These are phyloP conservation scores for Fraxinus floribunda DNA, from an alignment of 305 asterid genomes.

Conservation along the genomic window DNA sequence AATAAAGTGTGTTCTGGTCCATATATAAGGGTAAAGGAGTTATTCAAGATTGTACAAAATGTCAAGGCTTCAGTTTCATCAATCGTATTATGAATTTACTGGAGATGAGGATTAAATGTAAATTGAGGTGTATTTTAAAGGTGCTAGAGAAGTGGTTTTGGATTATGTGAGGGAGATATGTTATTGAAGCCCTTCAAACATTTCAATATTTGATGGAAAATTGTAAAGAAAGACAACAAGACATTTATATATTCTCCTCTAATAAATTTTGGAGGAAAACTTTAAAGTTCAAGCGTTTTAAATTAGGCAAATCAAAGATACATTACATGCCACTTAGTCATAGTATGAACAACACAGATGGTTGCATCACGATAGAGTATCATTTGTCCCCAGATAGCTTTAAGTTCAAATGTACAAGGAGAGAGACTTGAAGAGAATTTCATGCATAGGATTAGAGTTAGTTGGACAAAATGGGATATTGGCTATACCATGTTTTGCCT, in stretches of 20 bases:
- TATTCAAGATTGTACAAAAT: not conserved
- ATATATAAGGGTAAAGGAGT: not conserved
- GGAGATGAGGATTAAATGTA: not conserved
- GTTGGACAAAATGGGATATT: not conserved
- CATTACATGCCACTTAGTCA: not conserved
- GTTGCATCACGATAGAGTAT: not conserved
- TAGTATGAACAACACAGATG: not conserved
- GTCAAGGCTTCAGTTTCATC: not conserved
- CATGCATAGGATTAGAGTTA: not conserved
- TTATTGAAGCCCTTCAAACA: not conserved
- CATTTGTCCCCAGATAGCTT: not conserved
- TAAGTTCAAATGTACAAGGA: not conserved
- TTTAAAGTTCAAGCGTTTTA: not conserved
- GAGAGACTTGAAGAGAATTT: not conserved
- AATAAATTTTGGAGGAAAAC: not conserved
- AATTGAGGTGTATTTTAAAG: not conserved
- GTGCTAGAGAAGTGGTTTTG: not conserved
- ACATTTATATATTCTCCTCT: not conserved
- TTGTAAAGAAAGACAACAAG: not conserved
- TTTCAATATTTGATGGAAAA: not conserved
- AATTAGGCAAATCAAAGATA: not conserved
- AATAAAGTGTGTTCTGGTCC: not conserved
- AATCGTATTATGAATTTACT: not conserved
- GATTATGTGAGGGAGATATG: not conserved
- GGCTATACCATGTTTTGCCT: not conserved